Evolutionary conservation across 1,284 basidiomycete species (phyloP).

Genomic region (Inonotus hispidus): DNA sequence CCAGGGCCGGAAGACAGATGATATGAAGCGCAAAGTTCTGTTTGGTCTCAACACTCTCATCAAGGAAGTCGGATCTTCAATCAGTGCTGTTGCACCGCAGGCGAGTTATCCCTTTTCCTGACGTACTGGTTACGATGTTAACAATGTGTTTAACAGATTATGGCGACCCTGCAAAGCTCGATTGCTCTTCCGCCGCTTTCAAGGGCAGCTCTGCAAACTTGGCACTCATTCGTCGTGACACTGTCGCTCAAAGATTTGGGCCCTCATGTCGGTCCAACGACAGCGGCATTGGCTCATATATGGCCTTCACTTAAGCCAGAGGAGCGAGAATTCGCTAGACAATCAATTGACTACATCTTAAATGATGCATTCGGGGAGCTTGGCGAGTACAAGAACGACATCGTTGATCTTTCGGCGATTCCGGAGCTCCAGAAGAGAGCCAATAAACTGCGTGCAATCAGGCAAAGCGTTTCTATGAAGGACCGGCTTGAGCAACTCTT

Average conservation of each 20-base stretch:
- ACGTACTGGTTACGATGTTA: neutral
- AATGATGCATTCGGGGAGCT: constrained; percentile 56
- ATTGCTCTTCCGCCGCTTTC: constrained; percentile 70
- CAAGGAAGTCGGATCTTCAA: constrained; percentile 62
- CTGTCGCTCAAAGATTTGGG: constrained; percentile 72
- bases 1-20: constrained; percentile 63
- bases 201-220: constrained; percentile 76
- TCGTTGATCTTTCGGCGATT: constrained; percentile 73
- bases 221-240: constrained; percentile 75
- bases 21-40: constrained; percentile 69
- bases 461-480: constrained; percentile 47
- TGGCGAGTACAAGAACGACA: constrained; percentile 60
- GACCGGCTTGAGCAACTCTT: constrained; percentile 67
- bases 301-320: constrained; percentile 66
- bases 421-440: constrained; percentile 56
- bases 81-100: constrained; percentile 79
- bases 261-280: constrained; percentile 83
- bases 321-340: constrained; percentile 51
- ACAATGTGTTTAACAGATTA: constrained; percentile 54
- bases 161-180: constrained; percentile 94
- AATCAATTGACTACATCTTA: constrained; percentile 70
- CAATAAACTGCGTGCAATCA: constrained; percentile 42
- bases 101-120: constrained; percentile 38
- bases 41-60: constrained; percentile 78
- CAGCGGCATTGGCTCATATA: constrained; percentile 75